Evolutionary conservation across 306 rosid species (phyloP), one percentile per base, ranked within the genome.

Genomic region (Benincasa hispida): DNA sequence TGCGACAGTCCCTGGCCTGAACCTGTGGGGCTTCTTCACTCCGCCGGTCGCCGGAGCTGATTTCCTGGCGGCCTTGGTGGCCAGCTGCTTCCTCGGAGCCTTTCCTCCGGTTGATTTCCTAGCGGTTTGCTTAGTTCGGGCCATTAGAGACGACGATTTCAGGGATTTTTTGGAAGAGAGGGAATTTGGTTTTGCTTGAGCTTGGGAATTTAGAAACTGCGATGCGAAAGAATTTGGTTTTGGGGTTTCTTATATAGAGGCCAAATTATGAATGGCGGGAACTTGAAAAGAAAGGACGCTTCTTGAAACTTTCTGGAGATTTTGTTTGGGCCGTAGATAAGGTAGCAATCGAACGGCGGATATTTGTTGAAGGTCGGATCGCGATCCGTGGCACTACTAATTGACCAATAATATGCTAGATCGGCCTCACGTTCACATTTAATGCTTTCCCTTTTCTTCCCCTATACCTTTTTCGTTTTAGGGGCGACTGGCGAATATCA

Each of bases 31-130:
- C 73, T 66, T 66, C 73, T 66, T 66, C 19, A 66, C 73, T 5
- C 73, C 73, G 0, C 73, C 73, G 73, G 73, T 66, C 5, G 73
- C 73, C 15, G 73, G 73, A 0, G 73, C 73, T 8, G 73, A 66
- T 39, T 66, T 66, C 53, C 73, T 66, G 2, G 73, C 73, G 7
- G 73, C 73, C 73, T 66, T 66, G 18, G 73, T 66, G 4, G 73
- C 73, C 50, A 66, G 53, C 39, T 66, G 73, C 73, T 66, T 66
- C 73, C 73, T 66, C 14, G 73, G 73, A 35, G 73, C 73, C 51
- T 66, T 66, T 2, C 73, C 73, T 66, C 73, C 73, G 17, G 73
- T 66, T n/a, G 73, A 66, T 21, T 66, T 66, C 53, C 73, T 39
- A 2, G 73, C 73, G 12, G 73, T 66, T 21, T 66, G 73, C 73